A percentile compares a stretch with the other conserved stretches of the same genome.
phyloP scores from a whole-genome alignment of 257 asterid species.

The Handroanthus guayacan region DNA sequence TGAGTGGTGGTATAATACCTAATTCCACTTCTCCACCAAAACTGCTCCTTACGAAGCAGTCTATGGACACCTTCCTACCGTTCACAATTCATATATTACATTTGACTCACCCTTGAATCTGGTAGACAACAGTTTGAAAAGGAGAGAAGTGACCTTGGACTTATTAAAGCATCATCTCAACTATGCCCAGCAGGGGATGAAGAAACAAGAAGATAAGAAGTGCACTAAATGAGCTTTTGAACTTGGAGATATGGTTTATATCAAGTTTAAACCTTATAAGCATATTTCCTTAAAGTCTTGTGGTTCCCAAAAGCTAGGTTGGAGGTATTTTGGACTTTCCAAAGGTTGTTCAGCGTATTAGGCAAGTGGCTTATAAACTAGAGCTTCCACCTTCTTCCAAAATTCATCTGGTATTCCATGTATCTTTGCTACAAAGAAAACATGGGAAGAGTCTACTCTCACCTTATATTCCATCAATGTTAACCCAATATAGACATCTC shows the following conservation, averaged over 20 bases:
- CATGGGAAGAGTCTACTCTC: not conserved
- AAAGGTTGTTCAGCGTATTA: not conserved
- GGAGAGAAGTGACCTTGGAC: not conserved
- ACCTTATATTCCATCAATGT: no score
- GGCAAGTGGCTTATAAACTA: not conserved
- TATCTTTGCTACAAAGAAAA: no score
- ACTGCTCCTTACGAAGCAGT: not conserved
- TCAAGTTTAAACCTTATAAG: not conserved
- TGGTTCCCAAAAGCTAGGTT: not conserved
- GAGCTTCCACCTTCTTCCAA: not conserved
- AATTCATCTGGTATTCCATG: not conserved
- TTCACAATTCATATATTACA: not conserved
- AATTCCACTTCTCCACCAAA: not conserved
- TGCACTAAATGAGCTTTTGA: not conserved
- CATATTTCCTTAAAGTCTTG: not conserved
- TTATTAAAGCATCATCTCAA: not conserved
- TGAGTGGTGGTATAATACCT: conserved; percentile 19
- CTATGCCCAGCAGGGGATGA: not conserved
- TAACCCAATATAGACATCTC: no score
- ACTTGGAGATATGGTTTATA: not conserved
- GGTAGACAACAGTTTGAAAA: not conserved
- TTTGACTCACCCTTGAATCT: not conserved
- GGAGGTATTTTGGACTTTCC: not conserved
- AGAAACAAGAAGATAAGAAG: not conserved
- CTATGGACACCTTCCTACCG: not conserved